A percentile compares a stretch with the other conserved stretches of the same genome.
These are phyloP conservation scores for Boletellus deceptivus DNA, from an alignment of 1,284 basidiomycete species.

Conservation along the genomic window DNA sequence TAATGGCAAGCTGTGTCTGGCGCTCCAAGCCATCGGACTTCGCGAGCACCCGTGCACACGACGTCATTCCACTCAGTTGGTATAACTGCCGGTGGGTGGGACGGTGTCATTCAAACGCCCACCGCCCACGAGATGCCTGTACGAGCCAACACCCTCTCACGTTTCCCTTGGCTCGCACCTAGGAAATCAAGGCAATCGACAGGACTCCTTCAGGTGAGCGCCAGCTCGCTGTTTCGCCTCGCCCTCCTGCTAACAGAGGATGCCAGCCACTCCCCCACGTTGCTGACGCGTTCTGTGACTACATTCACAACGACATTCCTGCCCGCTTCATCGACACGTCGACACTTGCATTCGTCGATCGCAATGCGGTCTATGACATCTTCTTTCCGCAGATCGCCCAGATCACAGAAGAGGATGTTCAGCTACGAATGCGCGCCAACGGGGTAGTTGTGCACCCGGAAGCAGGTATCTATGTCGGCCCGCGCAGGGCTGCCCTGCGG, in stretches of 20 bases:
- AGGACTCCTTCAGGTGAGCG: constrained; percentile 5
- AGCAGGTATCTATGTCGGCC: constrained; percentile 14
- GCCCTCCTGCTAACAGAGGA: background rate
- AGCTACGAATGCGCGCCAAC: constrained; percentile 1
- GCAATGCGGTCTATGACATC: constrained; percentile 13
- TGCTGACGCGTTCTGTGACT: constrained; percentile 12
- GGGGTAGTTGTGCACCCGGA: constrained; percentile 9
- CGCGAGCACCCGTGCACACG: background rate
- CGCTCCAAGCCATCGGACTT: background rate
- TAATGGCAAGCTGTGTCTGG: constrained; percentile 3
- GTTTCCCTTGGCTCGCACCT: constrained; percentile 3
- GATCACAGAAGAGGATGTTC: constrained; percentile 19
- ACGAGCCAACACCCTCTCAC: background rate
- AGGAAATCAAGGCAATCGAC: constrained; percentile 1
- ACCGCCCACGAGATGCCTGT: background rate
- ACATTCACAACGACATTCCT: constrained; percentile 28
- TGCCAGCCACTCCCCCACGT: constrained; percentile 9
- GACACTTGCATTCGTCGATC: constrained; percentile 22
- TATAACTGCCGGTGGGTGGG: constrained; percentile 9
- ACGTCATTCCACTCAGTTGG: background rate
- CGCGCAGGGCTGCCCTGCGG: constrained; percentile 11
- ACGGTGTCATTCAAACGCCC: background rate
- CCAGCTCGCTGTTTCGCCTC: background rate
- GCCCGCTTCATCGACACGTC: constrained; percentile 27
- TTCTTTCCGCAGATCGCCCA: constrained; percentile 19